A percentile compares a stretch with the other conserved stretches of the same genome.
These are phyloP conservation scores for Stylosanthes scabra DNA, from an alignment of 331 rosid species.

Conservation along the genomic window DNA sequence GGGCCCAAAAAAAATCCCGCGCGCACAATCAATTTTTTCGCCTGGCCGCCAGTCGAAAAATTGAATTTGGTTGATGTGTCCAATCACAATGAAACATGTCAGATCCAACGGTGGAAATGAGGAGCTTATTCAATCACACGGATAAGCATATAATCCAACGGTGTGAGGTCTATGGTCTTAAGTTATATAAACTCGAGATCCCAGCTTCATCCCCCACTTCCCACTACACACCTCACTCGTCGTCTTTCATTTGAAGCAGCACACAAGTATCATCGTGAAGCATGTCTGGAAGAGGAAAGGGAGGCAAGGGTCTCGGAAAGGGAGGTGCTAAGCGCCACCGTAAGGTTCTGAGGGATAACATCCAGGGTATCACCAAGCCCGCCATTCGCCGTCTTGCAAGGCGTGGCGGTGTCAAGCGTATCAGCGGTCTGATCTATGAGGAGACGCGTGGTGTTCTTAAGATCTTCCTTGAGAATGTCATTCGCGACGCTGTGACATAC, in stretches of 20 bases:
- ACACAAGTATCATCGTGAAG: neutral
- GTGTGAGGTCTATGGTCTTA: neutral
- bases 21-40: no score
- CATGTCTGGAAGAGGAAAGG: slow-evolving; percentile 55
- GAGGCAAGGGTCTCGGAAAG: slow-evolving; percentile 44
- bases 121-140: neutral
- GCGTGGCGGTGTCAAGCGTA: slow-evolving; percentile 54
- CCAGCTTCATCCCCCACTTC: neutral
- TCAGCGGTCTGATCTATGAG: slow-evolving; percentile 49
- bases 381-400: slow-evolving; percentile 50
- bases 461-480: slow-evolving; percentile 50
- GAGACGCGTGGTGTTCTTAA: slow-evolving; percentile 51
- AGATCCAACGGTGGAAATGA: neutral
- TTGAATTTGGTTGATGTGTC: neutral
- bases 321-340: slow-evolving; percentile 55
- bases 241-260: neutral
- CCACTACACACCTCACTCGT: neutral
- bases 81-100: neutral
- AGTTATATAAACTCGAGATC: neutral
- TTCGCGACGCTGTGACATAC: slow-evolving; percentile 47
- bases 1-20: no score
- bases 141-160: slow-evolving; percentile 35
- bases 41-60: neutral
- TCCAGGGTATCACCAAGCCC: slow-evolving; percentile 52
- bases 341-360: slow-evolving; percentile 52